Percentiles rank a stretch among this genome's conserved stretches.
Evolutionary conservation across 352 stramenopile genomes (phyloP).

Genomic region (Elongisporangium undulatum): DNA sequence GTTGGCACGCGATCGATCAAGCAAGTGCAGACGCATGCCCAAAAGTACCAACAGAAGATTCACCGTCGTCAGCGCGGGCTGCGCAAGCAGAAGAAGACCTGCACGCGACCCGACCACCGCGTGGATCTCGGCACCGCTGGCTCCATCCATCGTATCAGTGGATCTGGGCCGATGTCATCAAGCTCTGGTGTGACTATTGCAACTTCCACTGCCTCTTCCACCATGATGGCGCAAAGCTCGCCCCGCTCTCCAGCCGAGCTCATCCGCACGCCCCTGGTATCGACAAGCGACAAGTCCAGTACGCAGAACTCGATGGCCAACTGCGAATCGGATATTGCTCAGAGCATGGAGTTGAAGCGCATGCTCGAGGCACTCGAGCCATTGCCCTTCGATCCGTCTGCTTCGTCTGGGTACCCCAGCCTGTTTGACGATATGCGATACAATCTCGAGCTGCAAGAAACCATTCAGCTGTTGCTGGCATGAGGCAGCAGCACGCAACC

Average conservation of each 20-base stretch:
- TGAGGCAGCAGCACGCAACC: not conserved
- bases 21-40: conserved; percentile 80
- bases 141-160: conserved; percentile 51
- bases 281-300: conserved; percentile 3
- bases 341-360: conserved; percentile 19
- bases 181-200: not conserved
- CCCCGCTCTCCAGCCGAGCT: conserved; percentile 37
- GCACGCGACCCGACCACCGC: conserved; percentile 66
- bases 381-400: conserved; percentile 32
- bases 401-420: not conserved
- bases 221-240: conserved; percentile 30
- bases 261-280: conserved; percentile 2
- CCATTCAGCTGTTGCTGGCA: conserved; percentile 39
- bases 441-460: conserved; percentile 27
- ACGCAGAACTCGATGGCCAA: conserved; percentile 7
- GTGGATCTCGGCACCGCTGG: conserved; percentile 59
- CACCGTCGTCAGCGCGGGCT: conserved; percentile 69
- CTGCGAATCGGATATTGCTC: conserved; percentile 7
- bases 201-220: conserved; percentile 5
- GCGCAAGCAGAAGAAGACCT: conserved; percentile 85
- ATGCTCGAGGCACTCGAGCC: conserved; percentile 34
- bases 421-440: conserved; percentile 2
- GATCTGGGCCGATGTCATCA: not conserved
- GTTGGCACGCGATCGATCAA: conserved; percentile 79
- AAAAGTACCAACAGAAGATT: conserved; percentile 88